These are phyloP conservation scores for Tulasnella sp. DNA, from an alignment of 768 basidiomycete genomes.

Conservation along the genomic window DNA sequence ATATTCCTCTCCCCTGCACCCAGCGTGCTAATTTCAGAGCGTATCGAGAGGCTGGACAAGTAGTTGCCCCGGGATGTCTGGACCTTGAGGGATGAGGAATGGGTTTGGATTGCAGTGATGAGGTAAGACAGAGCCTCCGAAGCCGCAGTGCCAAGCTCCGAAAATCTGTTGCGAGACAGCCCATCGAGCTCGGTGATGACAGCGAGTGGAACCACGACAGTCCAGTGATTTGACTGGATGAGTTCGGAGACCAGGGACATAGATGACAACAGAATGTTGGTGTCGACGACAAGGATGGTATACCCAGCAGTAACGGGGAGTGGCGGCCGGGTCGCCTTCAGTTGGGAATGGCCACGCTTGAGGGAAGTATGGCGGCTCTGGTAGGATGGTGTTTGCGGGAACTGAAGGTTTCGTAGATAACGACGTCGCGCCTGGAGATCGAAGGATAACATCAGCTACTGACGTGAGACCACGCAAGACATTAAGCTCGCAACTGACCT, in stretches of 20 bases:
- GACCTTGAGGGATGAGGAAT: constrained; percentile 73
- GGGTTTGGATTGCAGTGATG: constrained; percentile 60
- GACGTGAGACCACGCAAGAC: constrained; percentile 13
- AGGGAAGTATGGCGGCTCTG: constrained; percentile 22
- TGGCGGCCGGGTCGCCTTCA: constrained; percentile 30
- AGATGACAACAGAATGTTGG: constrained; percentile 86
- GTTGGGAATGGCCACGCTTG: constrained; percentile 26
- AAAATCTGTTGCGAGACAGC: constrained; percentile 48
- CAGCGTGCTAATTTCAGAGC: constrained; percentile 67
- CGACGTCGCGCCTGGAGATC: constrained; percentile 53
- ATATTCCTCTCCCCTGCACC: constrained; percentile 58
- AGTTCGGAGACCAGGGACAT: constrained; percentile 61
- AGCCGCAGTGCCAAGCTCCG: constrained; percentile 66
- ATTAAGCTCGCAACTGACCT: constrained; percentile 38
- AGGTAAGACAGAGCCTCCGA: constrained; percentile 64
- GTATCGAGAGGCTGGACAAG: constrained; percentile 66
- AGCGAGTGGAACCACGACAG: constrained; percentile 80
- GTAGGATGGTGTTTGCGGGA: constrained; percentile 24
- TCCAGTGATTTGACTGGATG: constrained; percentile 76
- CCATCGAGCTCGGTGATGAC: constrained; percentile 97
- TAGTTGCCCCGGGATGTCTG: constrained; percentile 96
- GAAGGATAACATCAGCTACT: constrained; percentile 12
- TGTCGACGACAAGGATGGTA: constrained; percentile 85
- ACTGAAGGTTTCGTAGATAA: constrained; percentile 60
- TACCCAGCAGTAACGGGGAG: constrained; percentile 70